Conservation (phyloP, 495 filamentous ascomycete species). For the Hypoxylon subgilvum region DNA sequence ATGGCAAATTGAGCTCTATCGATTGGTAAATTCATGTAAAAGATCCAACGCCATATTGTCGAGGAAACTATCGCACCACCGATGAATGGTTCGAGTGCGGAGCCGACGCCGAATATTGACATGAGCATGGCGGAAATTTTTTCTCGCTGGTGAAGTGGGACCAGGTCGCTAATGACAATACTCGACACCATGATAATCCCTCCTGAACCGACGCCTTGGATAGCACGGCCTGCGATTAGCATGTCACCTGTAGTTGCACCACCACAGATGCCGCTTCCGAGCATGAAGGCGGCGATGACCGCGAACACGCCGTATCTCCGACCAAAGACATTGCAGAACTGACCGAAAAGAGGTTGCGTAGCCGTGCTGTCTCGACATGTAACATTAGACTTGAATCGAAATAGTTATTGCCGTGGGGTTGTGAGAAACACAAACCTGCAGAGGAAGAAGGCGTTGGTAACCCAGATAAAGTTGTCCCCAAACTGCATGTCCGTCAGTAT, state of each 20-base stretch:
- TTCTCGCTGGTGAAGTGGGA: constrained; percentile 65
- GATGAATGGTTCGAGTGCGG: constrained; percentile 70
- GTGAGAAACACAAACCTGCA: constrained; percentile 23
- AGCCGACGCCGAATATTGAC: constrained; percentile 67
- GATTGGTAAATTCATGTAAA: constrained; percentile 23
- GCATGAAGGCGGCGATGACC: constrained; percentile 43
- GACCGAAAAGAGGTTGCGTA: constrained; percentile 28
- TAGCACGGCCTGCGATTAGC: constrained; percentile 72
- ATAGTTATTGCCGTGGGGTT: too few relatives aligned
- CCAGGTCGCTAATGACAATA: constrained; percentile 72
- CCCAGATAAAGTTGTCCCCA: constrained; percentile 48
- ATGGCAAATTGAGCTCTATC: background rate
- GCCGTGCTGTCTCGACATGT: background rate
- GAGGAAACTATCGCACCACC: constrained; percentile 69
- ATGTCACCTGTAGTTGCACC: constrained; percentile 50
- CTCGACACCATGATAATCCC: constrained; percentile 77
- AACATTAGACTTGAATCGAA: too few relatives aligned
- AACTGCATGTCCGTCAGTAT: constrained; percentile 40
- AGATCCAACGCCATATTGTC: constrained; percentile 43
- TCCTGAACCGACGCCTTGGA: constrained; percentile 82
- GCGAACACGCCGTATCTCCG: constrained; percentile 44
- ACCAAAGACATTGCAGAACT: constrained; percentile 53
- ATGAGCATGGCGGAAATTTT: constrained; percentile 36
- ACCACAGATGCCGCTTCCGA: constrained; percentile 50
- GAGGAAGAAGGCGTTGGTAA: constrained; percentile 46